Conservation (phyloP, 495 filamentous ascomycete genomes). For the Hypoxylon trugodes region DNA sequence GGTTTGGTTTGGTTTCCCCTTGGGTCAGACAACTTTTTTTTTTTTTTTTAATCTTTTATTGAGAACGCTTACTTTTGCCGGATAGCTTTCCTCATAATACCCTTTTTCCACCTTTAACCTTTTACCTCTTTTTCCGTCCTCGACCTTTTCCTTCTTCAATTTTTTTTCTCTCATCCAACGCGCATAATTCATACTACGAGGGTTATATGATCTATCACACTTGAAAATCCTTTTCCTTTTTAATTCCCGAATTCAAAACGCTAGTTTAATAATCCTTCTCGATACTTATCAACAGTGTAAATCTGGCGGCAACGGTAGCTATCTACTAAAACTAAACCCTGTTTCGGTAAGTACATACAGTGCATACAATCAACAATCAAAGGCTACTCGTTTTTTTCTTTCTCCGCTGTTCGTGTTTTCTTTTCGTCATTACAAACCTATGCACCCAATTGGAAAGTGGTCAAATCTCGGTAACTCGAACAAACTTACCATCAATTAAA, state of each 20-base stretch:
- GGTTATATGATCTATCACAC: no score
- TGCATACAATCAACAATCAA: no score
- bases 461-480: constrained; percentile 33
- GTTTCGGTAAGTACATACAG: constrained; percentile 37
- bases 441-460: constrained; percentile 31
- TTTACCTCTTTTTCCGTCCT: no score
- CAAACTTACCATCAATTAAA: constrained; percentile 27
- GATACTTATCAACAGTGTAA: background rate
- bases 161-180: constrained; percentile 21
- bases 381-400: constrained; percentile 24
- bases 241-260: constrained; percentile 14
- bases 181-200: no score
- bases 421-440: constrained; percentile 24
- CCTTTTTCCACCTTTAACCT: constrained; percentile 29
- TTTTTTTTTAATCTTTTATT: no score
- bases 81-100: constrained; percentile 34
- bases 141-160: constrained; percentile 23
- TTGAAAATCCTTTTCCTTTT: constrained; percentile 18
- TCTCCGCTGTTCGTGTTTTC: constrained; percentile 17
- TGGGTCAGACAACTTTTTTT: constrained; percentile 44
- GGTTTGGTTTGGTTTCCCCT: constrained; percentile 35
- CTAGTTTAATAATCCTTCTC: background rate
- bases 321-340: constrained; percentile 1
- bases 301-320: background rate
- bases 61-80: constrained; percentile 43